phyloP scores from a whole-genome alignment of 2,329 filamentous ascomycete species.

The Colletotrichum sidae region DNA sequence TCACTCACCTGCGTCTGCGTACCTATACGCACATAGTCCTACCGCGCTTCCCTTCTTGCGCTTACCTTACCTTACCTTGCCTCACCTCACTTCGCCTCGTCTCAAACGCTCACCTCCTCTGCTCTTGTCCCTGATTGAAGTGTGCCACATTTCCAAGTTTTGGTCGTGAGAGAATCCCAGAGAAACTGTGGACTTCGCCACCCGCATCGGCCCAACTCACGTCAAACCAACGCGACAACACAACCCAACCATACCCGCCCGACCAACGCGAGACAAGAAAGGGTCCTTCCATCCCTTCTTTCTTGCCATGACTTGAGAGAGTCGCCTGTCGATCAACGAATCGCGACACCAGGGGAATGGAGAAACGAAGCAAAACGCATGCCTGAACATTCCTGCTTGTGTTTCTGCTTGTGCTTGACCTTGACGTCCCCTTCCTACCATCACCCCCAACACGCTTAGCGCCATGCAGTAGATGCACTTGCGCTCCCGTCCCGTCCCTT shows the following conservation, averaged over 20 bases:
- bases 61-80: constrained; percentile 28
- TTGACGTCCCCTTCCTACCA: background rate
- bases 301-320: constrained; percentile 34
- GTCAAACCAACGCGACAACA: constrained; percentile 4
- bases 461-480: constrained; percentile 39
- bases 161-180: constrained; percentile 1
- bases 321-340: constrained; percentile 34
- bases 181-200: constrained; percentile 25
- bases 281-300: background rate
- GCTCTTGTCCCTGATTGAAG: constrained; percentile 5
- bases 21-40: constrained; percentile 31
- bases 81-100: constrained; percentile 9
- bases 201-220: constrained; percentile 22
- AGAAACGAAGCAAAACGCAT: constrained; percentile 36
- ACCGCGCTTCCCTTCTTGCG: constrained; percentile 29
- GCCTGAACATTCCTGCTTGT: constrained; percentile 33
- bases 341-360: constrained; percentile 37
- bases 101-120: constrained; percentile 1
- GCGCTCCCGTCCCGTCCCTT: constrained; percentile 37
- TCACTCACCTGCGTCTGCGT: constrained; percentile 3
- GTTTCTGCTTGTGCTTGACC: constrained; percentile 10
- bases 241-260: background rate
- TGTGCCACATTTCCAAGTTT: constrained; percentile 28
- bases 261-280: background rate
- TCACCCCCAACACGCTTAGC: constrained; percentile 30